These are phyloP conservation scores for Nannochloris sp. DNA, from an alignment of 139 green algal species.

Conservation along the genomic window DNA sequence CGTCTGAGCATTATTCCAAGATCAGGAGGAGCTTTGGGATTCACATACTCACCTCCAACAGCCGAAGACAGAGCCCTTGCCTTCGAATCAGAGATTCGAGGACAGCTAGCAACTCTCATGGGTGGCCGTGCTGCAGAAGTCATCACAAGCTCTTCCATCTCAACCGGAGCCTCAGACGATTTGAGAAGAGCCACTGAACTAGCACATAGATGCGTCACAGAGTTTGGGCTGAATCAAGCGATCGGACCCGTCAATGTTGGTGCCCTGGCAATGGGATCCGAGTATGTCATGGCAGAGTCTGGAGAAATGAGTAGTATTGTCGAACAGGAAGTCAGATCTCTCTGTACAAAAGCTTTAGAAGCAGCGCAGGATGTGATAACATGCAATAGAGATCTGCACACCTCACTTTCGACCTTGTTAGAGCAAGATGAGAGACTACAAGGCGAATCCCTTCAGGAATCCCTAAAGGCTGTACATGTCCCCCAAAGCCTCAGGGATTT, in stretches of 20 bases:
- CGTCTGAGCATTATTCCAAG: conserved; percentile 82
- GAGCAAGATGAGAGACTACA: conserved; percentile 50
- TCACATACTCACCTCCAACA: conserved; percentile 59
- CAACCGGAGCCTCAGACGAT: conserved; percentile 69
- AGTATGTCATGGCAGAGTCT: conserved; percentile 42
- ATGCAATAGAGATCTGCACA: conserved; percentile 45
- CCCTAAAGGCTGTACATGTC: conserved; percentile 4
- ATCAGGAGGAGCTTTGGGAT: conserved; percentile 70
- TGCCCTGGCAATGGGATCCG: background rate
- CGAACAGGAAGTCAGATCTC: conserved; percentile 52
- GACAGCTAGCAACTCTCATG: conserved; percentile 79
- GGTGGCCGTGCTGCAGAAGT: conserved; percentile 81
- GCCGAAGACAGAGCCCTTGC: conserved; percentile 77
- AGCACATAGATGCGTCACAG: conserved; percentile 55
- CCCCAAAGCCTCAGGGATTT: conserved; percentile 13
- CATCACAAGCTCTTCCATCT: conserved; percentile 51
- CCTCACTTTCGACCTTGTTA: conserved; percentile 33
- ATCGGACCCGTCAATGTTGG: conserved; percentile 73
- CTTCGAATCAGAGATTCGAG: conserved; percentile 81
- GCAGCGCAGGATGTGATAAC: conserved; percentile 52
- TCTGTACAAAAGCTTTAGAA: conserved; percentile 58
- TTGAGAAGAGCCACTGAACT: conserved; percentile 80
- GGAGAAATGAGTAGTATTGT: conserved; percentile 30
- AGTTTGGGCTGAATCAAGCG: conserved; percentile 61
- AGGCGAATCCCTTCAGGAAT: conserved; percentile 22